Conservation (phyloP, 2,329 filamentous ascomycete species). For the Colletotrichum navitas region DNA sequence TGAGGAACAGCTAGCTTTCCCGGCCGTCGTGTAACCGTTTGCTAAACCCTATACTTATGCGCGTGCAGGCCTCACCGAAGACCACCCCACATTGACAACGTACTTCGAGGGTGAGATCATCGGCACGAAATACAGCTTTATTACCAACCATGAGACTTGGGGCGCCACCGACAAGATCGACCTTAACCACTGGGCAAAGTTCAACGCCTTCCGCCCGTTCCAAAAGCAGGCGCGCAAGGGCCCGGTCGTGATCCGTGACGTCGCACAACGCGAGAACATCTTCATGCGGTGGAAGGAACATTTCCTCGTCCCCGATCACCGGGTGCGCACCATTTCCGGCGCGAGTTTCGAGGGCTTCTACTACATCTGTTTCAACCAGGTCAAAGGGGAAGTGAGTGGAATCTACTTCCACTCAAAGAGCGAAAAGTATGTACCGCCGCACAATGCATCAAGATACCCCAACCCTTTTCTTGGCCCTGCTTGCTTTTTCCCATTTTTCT, state of each 20-base stretch:
- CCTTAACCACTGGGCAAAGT: constrained; percentile 92
- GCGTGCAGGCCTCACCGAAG: constrained; percentile 83
- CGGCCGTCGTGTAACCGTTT: constrained; percentile 30
- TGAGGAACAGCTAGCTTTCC: constrained; percentile 53
- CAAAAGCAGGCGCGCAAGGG: constrained; percentile 69
- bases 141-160: constrained; percentile 90
- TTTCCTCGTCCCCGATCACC: constrained; percentile 95
- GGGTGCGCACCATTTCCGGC: constrained; percentile 89
- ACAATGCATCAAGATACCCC: neutral
- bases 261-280: constrained; percentile 85
- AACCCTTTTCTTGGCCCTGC: neutral
- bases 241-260: constrained; percentile 72
- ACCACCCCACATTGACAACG: constrained; percentile 96
- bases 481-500: too few relatives aligned
- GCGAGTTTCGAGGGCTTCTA: constrained; percentile 99
- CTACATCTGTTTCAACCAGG: constrained; percentile 98
- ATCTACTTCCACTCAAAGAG: constrained; percentile 99
- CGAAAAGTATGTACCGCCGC: constrained; percentile 79
- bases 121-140: constrained; percentile 93
- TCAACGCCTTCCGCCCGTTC: constrained; percentile 86
- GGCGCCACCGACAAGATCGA: constrained; percentile 93
- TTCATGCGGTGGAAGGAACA: constrained; percentile 99
- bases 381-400: constrained; percentile 85
- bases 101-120: constrained; percentile 99
- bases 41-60: constrained; percentile 24